phyloP scores from a whole-genome alignment of 768 basidiomycete genomes.

The Pholiota molesta region DNA sequence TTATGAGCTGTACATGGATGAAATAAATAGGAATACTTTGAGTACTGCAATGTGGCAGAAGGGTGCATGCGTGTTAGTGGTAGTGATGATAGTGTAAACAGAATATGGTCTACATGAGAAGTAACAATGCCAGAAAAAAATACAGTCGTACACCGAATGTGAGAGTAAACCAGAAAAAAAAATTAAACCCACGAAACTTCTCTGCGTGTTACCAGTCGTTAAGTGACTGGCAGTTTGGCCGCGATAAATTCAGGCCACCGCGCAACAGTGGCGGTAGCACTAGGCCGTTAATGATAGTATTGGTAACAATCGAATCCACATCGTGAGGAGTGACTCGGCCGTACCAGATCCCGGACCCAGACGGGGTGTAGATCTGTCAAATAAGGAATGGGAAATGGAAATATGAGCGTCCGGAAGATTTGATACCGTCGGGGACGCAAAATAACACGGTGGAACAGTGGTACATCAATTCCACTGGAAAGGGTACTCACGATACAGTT shows the following conservation, averaged over 20 bases:
- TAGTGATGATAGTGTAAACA: not conserved
- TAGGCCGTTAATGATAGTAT: conserved; percentile 85
- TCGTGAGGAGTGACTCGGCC: conserved; percentile 92
- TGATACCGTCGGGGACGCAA: not conserved
- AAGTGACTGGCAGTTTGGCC: conserved; percentile 67
- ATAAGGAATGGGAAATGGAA: conserved; percentile 10
- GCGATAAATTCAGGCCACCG: conserved; percentile 79
- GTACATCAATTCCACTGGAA: conserved; percentile 9
- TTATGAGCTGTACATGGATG: conserved; percentile 5
- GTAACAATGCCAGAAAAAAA: not conserved
- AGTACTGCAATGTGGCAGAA: conserved; percentile 8
- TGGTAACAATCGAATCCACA: conserved; percentile 81
- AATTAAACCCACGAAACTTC: not conserved
- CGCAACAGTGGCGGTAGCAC: conserved; percentile 86
- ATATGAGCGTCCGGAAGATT: conserved; percentile 4
- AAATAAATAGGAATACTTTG: conserved; percentile 19
- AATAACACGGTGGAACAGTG: conserved; percentile 1
- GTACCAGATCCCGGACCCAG: conserved; percentile 89
- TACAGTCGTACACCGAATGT: not conserved
- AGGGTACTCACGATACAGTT: conserved; percentile 77
- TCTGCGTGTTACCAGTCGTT: conserved; percentile 64
- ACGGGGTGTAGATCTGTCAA: conserved; percentile 80
- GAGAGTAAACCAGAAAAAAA: not conserved
- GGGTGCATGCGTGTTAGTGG: not conserved
- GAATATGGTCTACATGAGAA: not conserved